Conservation (phyloP, 2,329 filamentous ascomycete genomes). For the Albophoma yamanashiensis region DNA sequence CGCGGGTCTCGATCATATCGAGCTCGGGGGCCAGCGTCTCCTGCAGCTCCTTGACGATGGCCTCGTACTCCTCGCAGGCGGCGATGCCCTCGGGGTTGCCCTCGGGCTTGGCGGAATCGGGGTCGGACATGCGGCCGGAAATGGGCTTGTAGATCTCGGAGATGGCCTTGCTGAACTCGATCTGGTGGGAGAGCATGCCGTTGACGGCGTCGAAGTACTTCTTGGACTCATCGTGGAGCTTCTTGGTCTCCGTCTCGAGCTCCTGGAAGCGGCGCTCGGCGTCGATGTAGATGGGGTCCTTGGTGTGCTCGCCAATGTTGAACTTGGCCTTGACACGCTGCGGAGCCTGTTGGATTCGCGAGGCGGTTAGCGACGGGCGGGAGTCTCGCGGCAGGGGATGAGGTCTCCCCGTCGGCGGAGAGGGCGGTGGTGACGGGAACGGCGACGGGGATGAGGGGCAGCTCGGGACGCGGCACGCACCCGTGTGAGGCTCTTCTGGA, state of each 20-base stretch:
- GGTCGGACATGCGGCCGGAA: constrained; percentile 89
- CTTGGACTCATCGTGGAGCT: constrained; percentile 89
- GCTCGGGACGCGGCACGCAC: constrained; percentile 45
- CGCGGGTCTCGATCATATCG: constrained; percentile 90
- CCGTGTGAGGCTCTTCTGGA: constrained; percentile 79
- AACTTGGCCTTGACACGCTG: constrained; percentile 87
- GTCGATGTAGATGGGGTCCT: constrained; percentile 90
- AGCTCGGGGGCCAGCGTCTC: constrained; percentile 82
- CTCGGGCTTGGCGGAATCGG: constrained; percentile 68
- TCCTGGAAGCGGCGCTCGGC: constrained; percentile 90
- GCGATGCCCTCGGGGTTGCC: constrained; percentile 88
- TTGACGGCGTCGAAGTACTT: constrained; percentile 98
- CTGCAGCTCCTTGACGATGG: constrained; percentile 80
- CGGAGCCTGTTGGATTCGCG: constrained; percentile 49
- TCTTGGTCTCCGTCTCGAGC: constrained; percentile 91
- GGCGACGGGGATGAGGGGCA: constrained; percentile 18
- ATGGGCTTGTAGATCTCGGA: constrained; percentile 97
- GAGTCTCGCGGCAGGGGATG: neutral
- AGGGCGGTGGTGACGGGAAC: neutral
- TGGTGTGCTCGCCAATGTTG: constrained; percentile 91
- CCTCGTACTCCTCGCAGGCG: constrained; percentile 94
- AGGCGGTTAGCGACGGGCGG: neutral
- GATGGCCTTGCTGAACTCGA: constrained; percentile 94
- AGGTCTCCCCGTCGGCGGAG: neutral
- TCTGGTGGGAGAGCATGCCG: constrained; percentile 94